phyloP scores from a whole-genome alignment of 1,284 basidiomycete genomes.

The Cutaneotrichosporon sp. region DNA sequence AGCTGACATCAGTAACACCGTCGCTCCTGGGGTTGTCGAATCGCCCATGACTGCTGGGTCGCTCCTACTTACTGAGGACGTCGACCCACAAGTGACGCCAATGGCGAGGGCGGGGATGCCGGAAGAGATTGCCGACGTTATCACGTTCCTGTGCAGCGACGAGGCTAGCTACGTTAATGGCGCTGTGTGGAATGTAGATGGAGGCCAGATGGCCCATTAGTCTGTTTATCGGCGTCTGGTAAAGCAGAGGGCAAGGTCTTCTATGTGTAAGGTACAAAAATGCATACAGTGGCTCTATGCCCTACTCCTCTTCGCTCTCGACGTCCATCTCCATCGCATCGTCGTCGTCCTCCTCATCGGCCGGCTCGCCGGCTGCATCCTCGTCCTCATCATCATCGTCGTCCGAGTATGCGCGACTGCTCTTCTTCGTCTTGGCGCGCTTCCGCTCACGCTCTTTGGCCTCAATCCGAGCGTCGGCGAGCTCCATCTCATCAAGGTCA shows the following conservation, averaged over 20 bases:
- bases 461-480: conserved; percentile 35
- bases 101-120: conserved; percentile 26
- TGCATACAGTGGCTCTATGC: background rate
- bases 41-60: conserved; percentile 2
- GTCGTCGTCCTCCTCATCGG: conserved; percentile 25
- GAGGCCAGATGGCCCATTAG: conserved; percentile 18
- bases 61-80: conserved; percentile 5
- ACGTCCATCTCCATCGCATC: conserved; percentile 39
- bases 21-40: conserved; percentile 12
- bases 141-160: conserved; percentile 29
- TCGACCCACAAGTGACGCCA: conserved; percentile 18
- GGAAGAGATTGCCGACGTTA: conserved; percentile 35
- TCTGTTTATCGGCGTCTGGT: background rate
- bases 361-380: conserved; percentile 17
- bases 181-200: conserved; percentile 32
- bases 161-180: conserved; percentile 34
- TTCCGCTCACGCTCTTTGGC: conserved; percentile 31
- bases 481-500: conserved; percentile 36
- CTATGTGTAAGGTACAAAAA: background rate
- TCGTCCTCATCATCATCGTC: conserved; percentile 19
- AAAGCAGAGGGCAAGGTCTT: too few relatives aligned
- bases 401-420: conserved; percentile 9
- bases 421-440: conserved; percentile 17
- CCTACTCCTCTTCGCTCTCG: conserved; percentile 42
- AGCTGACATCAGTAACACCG: conserved; percentile 7